Base-by-base conservation (phyloP, 225 moss, liverwort and hornwort genomes). In the Rhytidiadelphus loreus region DNA sequence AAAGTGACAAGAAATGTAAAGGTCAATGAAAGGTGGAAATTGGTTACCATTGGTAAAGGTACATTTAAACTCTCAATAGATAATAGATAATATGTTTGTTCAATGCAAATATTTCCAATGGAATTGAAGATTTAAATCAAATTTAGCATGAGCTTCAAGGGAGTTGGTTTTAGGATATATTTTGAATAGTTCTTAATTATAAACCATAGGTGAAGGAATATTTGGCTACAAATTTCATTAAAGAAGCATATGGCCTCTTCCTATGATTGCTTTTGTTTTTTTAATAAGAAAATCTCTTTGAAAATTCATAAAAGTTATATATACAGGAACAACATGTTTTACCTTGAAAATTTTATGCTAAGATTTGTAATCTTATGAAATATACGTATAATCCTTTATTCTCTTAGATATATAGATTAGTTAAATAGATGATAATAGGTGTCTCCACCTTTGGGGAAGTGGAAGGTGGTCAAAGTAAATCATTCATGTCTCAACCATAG, bases 381-480 rank as follows among this genome's bases (percentile, higher is more conserved):
- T 8, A 35, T 35, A 1, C 9, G 8, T 22, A 3, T 15, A 35
- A 52, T 0, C 6, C 5, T 76, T 8, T 48, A 23, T 52, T 53
- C 4, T 77, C 14, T 35, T 5, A 33, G 13, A 21, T 50, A 53
- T 8, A 52, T 52, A 23, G 14, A 23, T 52, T 14, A 3, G 3
- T 33, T 23, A 43, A 26, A 28, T 28, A 44, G 1, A 28, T 28
- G 2, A 43, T 28, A 43, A 71, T 26, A 43, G 9, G 9, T 14
- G 8, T 43, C 9, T 43, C 6, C 0, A 43, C 16, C 16, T 71
- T 16, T 3, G 2, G 3, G 0, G 0, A 26, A 43, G 16, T 0
- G 0, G 1, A 71, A 44, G 3, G 16, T 26, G 16, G 16, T 71
- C 1, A 26, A 71, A 71, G 3, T 39, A n/a, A 7, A n/a, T 11